Conservation (phyloP, 2,329 filamentous ascomycete genomes). For the Apiospora phragmitis region DNA sequence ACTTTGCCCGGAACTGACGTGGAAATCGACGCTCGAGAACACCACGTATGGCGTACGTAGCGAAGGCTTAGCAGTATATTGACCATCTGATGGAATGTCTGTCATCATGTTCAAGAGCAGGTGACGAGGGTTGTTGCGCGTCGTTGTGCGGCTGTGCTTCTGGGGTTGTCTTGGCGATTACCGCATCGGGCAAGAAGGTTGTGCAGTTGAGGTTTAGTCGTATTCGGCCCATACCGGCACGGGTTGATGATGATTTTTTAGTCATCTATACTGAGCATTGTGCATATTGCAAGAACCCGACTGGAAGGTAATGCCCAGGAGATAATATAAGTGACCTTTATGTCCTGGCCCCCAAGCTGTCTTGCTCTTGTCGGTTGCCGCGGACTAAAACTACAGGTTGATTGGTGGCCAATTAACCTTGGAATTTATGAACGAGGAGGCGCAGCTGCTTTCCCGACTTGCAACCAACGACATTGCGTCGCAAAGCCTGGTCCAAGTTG, state of each 20-base stretch:
- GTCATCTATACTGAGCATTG: not conserved
- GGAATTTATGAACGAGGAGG: not conserved
- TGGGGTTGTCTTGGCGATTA: not conserved
- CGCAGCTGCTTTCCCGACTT: not conserved
- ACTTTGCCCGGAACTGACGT: not conserved
- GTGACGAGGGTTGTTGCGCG: constrained; percentile 1
- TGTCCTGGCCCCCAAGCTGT: too few species aligned
- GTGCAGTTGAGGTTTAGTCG: not conserved
- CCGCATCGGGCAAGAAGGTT: not conserved
- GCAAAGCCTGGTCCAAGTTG: not conserved
- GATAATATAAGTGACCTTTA: not conserved
- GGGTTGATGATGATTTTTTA: not conserved
- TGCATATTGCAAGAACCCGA: not conserved
- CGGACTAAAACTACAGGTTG: not conserved
- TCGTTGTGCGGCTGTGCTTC: not conserved
- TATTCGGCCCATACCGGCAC: not conserved
- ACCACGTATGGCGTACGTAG: not conserved
- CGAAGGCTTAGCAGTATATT: not conserved
- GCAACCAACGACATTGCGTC: not conserved
- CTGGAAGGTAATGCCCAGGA: not conserved
- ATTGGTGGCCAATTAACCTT: not conserved
- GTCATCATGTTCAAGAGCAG: not conserved
- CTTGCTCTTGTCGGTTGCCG: not conserved
- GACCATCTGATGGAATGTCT: not conserved
- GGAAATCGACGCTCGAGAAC: not conserved